Percentiles rank a stretch among this genome's conserved stretches.
phyloP scores from a whole-genome alignment of 2,329 filamentous ascomycete genomes.

The Penicillium psychrosexuale region DNA sequence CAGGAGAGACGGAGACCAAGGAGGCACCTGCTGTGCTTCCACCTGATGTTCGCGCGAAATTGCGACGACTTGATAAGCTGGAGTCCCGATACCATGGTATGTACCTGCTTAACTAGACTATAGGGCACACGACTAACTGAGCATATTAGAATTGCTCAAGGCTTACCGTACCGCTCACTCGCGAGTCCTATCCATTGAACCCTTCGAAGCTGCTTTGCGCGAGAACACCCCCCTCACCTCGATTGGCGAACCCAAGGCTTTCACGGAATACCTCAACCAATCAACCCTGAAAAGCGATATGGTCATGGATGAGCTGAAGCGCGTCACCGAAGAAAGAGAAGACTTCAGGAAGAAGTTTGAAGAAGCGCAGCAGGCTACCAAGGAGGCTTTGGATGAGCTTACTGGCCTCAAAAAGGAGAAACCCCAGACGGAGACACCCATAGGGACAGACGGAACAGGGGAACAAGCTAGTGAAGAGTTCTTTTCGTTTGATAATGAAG shows the following conservation, averaged over 20 bases:
- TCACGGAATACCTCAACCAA: constrained; percentile 88
- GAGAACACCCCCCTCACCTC: constrained; percentile 90
- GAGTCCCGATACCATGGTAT: constrained; percentile 82
- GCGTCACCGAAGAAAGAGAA: constrained; percentile 78
- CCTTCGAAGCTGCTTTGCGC: constrained; percentile 84
- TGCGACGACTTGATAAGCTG: constrained; percentile 85
- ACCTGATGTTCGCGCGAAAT: constrained; percentile 68
- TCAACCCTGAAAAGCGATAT: constrained; percentile 83
- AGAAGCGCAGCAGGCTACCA: constrained; percentile 63
- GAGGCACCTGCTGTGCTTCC: constrained; percentile 57
- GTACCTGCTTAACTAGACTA: constrained; percentile 5
- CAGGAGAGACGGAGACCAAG: constrained; percentile 14
- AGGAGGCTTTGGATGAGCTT: constrained; percentile 63
- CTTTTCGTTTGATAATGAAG: constrained; percentile 88
- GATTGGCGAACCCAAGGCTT: constrained; percentile 76
- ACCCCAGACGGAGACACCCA: constrained; percentile 5
- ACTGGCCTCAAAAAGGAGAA: constrained; percentile 49
- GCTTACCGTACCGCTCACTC: constrained; percentile 91
- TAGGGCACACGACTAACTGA: not conserved
- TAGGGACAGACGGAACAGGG: constrained; percentile 15
- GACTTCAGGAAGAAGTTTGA: constrained; percentile 72
- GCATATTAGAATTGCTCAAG: constrained; percentile 70
- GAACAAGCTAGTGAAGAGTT: constrained; percentile 63
- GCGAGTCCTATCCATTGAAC: constrained; percentile 80
- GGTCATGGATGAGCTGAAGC: constrained; percentile 89